A percentile compares a stretch with the other conserved stretches of the same genome.
phyloP scores from a whole-genome alignment of 2,329 filamentous ascomycete genomes.

The Phyllosticta ampelicida region DNA sequence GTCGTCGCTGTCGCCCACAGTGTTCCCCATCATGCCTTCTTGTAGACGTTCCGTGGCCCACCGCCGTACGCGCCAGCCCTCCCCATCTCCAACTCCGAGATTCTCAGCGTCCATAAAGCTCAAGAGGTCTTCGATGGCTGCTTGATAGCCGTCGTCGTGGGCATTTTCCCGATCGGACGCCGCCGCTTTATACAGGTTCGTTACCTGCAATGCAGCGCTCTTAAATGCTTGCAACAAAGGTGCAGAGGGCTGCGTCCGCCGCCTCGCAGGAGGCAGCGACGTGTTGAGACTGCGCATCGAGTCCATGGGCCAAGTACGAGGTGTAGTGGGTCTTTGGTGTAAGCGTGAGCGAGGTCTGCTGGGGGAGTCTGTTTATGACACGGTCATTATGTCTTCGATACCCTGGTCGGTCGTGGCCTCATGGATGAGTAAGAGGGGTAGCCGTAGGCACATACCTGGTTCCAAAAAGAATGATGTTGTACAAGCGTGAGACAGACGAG shows the following conservation, averaged over 20 bases:
- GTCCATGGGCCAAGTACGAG: conserved; percentile 19
- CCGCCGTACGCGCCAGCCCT: conserved; percentile 56
- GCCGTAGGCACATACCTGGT: background rate
- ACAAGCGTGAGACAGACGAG: background rate
- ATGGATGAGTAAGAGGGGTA: background rate
- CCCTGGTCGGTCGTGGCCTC: background rate
- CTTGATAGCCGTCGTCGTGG: conserved; percentile 76
- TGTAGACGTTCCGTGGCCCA: conserved; percentile 62
- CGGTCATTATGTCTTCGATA: background rate
- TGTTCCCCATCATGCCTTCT: conserved; percentile 32
- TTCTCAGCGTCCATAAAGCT: conserved; percentile 73
- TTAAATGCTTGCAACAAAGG: conserved; percentile 79
- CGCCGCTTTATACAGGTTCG: conserved; percentile 90
- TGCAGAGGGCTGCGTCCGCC: conserved; percentile 24
- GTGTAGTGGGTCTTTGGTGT: background rate
- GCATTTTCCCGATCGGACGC: conserved; percentile 66
- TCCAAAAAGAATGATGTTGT: background rate
- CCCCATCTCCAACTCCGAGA: conserved; percentile 67
- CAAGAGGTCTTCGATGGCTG: conserved; percentile 85
- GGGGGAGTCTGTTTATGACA: background rate
- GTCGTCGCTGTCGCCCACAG: conserved; percentile 54
- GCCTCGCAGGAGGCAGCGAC: conserved; percentile 25
- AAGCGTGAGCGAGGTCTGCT: background rate
- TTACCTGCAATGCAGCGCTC: conserved; percentile 83
- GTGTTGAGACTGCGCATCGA: conserved; percentile 33